Conservation (phyloP, 495 filamentous ascomycete species). For the Hypoxylon intermedium region DNA sequence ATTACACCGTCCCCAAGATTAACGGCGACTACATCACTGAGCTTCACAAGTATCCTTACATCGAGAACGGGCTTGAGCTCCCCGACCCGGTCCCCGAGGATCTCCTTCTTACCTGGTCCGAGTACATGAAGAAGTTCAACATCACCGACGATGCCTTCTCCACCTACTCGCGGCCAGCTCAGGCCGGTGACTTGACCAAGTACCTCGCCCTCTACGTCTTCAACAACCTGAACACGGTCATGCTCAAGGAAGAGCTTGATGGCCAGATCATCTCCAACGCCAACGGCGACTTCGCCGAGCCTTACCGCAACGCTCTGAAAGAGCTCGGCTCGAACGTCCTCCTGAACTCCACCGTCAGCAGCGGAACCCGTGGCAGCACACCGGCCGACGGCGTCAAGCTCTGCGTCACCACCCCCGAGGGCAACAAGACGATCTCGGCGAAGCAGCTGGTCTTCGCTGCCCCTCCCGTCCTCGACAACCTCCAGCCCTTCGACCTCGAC, state of each 20-base stretch:
- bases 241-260: conserved; percentile 19
- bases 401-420: conserved; percentile 20
- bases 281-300: conserved; percentile 48
- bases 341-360: conserved; percentile 33
- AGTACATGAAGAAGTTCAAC: conserved; percentile 53
- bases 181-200: conserved; percentile 50
- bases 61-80: conserved; percentile 50
- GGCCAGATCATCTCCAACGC: conserved; percentile 12
- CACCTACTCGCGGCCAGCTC: conserved; percentile 43
- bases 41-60: conserved; percentile 50
- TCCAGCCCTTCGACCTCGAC: conserved; percentile 45
- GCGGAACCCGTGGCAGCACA: conserved; percentile 8
- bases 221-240: conserved; percentile 29
- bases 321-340: conserved; percentile 46
- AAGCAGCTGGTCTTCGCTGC: conserved; percentile 58
- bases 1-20: conserved; percentile 34
- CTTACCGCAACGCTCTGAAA: conserved; percentile 49
- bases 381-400: conserved; percentile 25
- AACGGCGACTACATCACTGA: conserved; percentile 29
- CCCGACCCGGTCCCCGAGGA: conserved; percentile 54
- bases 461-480: conserved; percentile 46
- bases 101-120: conserved; percentile 48
- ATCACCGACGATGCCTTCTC: conserved; percentile 41
- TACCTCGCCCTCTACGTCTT: conserved; percentile 29
- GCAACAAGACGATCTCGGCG: conserved; percentile 47